A percentile compares a stretch with the other conserved stretches of the same genome.
Conservation (phyloP, 2,329 filamentous ascomycete species). For the Colletotrichum sp. region DNA sequence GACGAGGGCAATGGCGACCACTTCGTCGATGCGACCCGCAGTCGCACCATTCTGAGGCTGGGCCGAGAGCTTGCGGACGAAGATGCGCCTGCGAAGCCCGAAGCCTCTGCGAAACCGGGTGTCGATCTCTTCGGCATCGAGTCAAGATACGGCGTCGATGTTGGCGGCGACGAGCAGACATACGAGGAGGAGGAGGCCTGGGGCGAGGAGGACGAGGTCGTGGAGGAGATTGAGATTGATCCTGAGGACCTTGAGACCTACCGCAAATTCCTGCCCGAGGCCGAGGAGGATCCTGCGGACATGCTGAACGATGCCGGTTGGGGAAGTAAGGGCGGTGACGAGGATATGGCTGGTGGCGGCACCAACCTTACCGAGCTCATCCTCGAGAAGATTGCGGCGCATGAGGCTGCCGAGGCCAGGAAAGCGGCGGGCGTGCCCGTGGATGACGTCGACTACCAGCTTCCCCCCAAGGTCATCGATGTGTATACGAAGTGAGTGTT, state of each 20-base stretch:
- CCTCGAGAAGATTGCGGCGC: conserved; percentile 89
- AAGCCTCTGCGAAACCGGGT: conserved; percentile 41
- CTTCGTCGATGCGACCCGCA: conserved; percentile 88
- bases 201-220: conserved; percentile 78
- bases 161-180: conserved; percentile 51
- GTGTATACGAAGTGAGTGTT: conserved; percentile 81
- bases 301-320: conserved; percentile 69
- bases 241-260: conserved; percentile 89
- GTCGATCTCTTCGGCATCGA: conserved; percentile 79
- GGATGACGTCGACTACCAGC: conserved; percentile 85
- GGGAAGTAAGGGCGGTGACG: conserved; percentile 50
- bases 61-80: conserved; percentile 89
- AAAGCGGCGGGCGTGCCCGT: conserved; percentile 54
- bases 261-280: conserved; percentile 82
- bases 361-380: conserved; percentile 94
- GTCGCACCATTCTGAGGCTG: conserved; percentile 86
- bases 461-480: conserved; percentile 91
- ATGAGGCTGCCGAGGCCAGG: conserved; percentile 72
- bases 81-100: conserved; percentile 55
- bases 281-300: conserved; percentile 67
- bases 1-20: conserved; percentile 66
- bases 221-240: conserved; percentile 80
- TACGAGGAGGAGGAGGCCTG: conserved; percentile 69
- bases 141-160: conserved; percentile 69
- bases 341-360: conserved; percentile 49